phyloP scores from a whole-genome alignment of 2,329 filamentous ascomycete genomes.

The Podosphaera fusca region DNA sequence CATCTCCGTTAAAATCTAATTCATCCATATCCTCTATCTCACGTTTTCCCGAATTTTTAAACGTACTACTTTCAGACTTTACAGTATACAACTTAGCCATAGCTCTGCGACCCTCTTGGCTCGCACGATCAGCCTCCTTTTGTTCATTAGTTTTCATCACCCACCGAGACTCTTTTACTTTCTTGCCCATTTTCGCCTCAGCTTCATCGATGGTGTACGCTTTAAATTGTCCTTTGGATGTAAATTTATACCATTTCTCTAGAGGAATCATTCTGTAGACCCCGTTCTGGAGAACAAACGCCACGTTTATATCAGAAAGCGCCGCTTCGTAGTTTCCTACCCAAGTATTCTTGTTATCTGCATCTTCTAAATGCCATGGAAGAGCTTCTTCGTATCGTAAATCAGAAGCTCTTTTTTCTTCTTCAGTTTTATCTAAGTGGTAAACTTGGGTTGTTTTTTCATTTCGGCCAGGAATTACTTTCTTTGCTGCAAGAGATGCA shows the following conservation, averaged over 20 bases:
- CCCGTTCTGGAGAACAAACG: conserved; percentile 45
- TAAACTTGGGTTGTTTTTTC: conserved; percentile 78
- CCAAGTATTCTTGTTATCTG: conserved; percentile 87
- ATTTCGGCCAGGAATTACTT: conserved; percentile 40
- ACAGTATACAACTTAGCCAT: conserved; percentile 28
- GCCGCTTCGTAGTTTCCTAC: conserved; percentile 77
- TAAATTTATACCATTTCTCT: conserved; percentile 89
- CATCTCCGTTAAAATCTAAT: conserved; percentile 41
- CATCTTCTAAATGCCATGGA: conserved; percentile 93
- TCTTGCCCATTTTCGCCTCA: conserved; percentile 62
- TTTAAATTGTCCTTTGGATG: conserved; percentile 56
- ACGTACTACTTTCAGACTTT: conserved; percentile 46
- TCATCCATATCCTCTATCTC: conserved; percentile 51
- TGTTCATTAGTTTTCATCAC: conserved; percentile 45
- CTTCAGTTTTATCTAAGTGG: conserved; percentile 48
- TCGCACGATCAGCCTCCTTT: conserved; percentile 29
- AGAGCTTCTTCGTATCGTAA: conserved; percentile 84
- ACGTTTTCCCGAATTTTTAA: conserved; percentile 31
- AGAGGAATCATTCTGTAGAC: conserved; percentile 71
- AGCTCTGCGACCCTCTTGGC: conserved; percentile 29
- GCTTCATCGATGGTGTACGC: conserved; percentile 63
- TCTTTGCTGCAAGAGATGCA: conserved; percentile 13
- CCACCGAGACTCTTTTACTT: conserved; percentile 57
- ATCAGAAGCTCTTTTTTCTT: conserved; percentile 43
- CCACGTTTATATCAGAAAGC: conserved; percentile 64